These are phyloP conservation scores for Gossypium aridum DNA, from an alignment of 441 rosid genomes.

Conservation along the genomic window DNA sequence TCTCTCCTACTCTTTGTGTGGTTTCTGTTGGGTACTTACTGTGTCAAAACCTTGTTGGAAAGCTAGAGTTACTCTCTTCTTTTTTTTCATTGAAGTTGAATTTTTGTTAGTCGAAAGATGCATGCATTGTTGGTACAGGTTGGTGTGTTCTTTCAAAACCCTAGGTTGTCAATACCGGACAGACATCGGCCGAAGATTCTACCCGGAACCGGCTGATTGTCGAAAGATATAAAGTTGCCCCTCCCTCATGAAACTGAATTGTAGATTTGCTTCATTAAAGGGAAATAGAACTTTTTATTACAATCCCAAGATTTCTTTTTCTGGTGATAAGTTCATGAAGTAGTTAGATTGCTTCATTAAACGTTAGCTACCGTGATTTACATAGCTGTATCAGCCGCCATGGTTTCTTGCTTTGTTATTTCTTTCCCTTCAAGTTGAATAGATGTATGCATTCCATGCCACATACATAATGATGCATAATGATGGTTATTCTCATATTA, in stretches of 20 bases:
- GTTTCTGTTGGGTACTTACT: constrained; percentile 65
- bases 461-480: too few relatives aligned
- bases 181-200: background rate
- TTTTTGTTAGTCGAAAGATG: constrained; percentile 6
- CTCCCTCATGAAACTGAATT: background rate
- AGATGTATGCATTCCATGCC: too few relatives aligned
- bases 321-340: background rate
- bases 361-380: too few relatives aligned
- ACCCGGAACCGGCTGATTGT: background rate
- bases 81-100: background rate
- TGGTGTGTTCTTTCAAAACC: background rate
- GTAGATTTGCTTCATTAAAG: background rate
- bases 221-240: background rate
- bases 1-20: constrained; percentile 54
- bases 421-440: too few relatives aligned
- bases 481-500: too few relatives aligned
- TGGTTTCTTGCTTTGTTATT: too few relatives aligned
- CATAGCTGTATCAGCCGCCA: too few relatives aligned
- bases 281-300: background rate
- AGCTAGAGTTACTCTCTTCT: constrained; percentile 21
- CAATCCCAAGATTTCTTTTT: background rate
- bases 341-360: too few relatives aligned
- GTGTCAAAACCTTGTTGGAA: constrained; percentile 46
- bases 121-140: background rate
- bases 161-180: constrained; percentile 12